Percentiles rank a stretch among this genome's conserved stretches.
Evolutionary conservation across 208 protist genomes (phyloP).

Genomic region (Crithidia acanthocephali): DNA sequence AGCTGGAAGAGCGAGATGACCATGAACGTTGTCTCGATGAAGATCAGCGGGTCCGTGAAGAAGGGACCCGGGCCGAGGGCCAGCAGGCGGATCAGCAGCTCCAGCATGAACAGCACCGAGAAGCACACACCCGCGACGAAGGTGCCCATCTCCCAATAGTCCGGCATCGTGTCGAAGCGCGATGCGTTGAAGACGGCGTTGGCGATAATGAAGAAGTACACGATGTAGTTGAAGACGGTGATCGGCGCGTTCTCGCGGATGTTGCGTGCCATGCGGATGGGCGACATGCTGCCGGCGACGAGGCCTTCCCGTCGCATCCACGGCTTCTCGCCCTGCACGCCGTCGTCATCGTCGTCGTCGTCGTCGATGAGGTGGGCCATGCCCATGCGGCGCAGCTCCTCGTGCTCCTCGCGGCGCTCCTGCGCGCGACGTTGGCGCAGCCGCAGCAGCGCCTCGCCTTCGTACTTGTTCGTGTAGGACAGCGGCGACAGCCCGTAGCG

Average conservation of each 20-base stretch:
- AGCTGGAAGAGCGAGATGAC: constrained; percentile 90
- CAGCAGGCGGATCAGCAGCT: constrained; percentile 83
- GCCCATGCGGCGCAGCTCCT: constrained; percentile 44
- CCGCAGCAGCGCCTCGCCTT: constrained; percentile 70
- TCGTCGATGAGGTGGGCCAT: constrained; percentile 49
- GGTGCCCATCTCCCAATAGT: constrained; percentile 77
- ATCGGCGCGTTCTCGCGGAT: constrained; percentile 85
- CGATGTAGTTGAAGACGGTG: constrained; percentile 75
- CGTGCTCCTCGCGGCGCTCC: constrained; percentile 47
- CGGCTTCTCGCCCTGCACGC: constrained; percentile 28
- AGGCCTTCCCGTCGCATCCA: constrained; percentile 57
- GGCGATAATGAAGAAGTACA: constrained; percentile 80
- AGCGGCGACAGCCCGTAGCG: constrained; percentile 76
- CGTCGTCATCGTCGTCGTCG: constrained; percentile 26
- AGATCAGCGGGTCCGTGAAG: constrained; percentile 75
- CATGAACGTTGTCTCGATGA: constrained; percentile 74
- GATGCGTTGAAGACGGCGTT: constrained; percentile 91
- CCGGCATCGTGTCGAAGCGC: constrained; percentile 80
- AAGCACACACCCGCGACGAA: constrained; percentile 79
- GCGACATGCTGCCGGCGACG: constrained; percentile 58
- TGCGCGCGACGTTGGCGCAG: constrained; percentile 54
- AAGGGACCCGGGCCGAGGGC: constrained; percentile 84
- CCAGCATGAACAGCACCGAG: constrained; percentile 83
- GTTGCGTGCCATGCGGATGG: constrained; percentile 85
- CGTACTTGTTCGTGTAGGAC: constrained; percentile 84